Percentiles rank a stretch among this genome's conserved stretches.
phyloP scores from a whole-genome alignment of 352 stramenopile genomes.

The Globisporangium canariense region DNA sequence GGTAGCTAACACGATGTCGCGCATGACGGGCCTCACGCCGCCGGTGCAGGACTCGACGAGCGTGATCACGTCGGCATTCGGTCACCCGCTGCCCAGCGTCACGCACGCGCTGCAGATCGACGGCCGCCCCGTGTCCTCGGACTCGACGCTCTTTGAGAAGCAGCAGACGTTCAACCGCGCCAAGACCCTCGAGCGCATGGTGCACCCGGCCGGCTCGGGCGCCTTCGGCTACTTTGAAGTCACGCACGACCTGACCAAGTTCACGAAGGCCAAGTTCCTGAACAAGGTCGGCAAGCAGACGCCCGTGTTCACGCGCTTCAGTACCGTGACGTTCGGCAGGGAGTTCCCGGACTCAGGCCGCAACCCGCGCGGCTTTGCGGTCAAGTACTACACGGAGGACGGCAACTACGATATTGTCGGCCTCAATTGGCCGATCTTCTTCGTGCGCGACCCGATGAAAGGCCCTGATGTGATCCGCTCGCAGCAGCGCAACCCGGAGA shows the following conservation, averaged over 20 bases:
- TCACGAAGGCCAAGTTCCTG: slow-evolving; percentile 80
- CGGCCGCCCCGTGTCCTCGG: slow-evolving; percentile 26
- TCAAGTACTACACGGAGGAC: slow-evolving; percentile 94
- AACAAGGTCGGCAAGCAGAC: slow-evolving; percentile 74
- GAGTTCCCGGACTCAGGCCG: slow-evolving; percentile 80
- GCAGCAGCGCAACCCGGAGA: slow-evolving; percentile 87
- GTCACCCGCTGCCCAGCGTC: slow-evolving; percentile 28
- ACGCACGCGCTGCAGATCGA: slow-evolving; percentile 30
- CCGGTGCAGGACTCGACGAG: slow-evolving; percentile 24
- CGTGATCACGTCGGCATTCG: slow-evolving; percentile 29
- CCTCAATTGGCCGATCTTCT: slow-evolving; percentile 94
- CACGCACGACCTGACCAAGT: slow-evolving; percentile 49
- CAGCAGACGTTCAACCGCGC: slow-evolving; percentile 40
- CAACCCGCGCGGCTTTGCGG: slow-evolving; percentile 86
- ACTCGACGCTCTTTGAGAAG: slow-evolving; percentile 18
- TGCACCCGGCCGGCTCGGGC: slow-evolving; percentile 86
- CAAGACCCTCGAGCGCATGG: slow-evolving; percentile 72
- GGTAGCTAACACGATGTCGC: slow-evolving; percentile 16
- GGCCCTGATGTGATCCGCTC: slow-evolving; percentile 92
- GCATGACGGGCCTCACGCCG: slow-evolving; percentile 21
- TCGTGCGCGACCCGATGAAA: slow-evolving; percentile 88
- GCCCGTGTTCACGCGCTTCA: slow-evolving; percentile 79
- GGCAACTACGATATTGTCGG: slow-evolving; percentile 92
- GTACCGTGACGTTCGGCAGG: slow-evolving; percentile 51
- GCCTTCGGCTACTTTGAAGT: slow-evolving; percentile 92